Base-by-base conservation (phyloP, 192 early-diverging fungal species). In the Podila verticillata region DNA sequence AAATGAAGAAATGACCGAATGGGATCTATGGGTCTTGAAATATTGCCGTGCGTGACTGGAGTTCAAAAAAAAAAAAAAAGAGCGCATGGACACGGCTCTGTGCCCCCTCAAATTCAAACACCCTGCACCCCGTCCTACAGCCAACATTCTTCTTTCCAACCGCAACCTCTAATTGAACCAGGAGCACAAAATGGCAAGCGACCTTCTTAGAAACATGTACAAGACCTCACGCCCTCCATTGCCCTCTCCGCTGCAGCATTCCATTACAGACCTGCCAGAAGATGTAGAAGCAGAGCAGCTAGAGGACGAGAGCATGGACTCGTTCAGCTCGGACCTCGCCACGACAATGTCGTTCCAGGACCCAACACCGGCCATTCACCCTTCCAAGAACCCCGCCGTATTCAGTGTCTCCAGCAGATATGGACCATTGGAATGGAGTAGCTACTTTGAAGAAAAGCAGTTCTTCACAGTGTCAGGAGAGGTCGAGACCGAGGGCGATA, bases 361-460 rank as follows among this genome's bases (percentile, higher is more conserved):
- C 58, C 72, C 70, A 0, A 29, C 58, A 19, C 65, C 77, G 9
- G 69, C 77, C 8, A 61, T 80, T 0, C 77, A 80, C 26, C 77
- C 77, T 26, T 80, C 70, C 7, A 79, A 79, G 61, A 36, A 66
- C 44, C 48, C 47, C 7, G 56, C 6, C 17, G 22, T 15, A 35
- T 48, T 32, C 44, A 70, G 51, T 4, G 59, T 48, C 47, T 67
- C 75, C 8, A 56, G 22, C n/a, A 44, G 71, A 7, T 85, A 85
- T 48, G 68, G 64, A 20, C 84, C 90, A 19, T 68, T 89, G 6
- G 58, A 72, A 3, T 92, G 90, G 90, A 48, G 68, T 5, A 65
- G 63, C 9, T 92, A 87, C 72, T 92, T 92, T 85, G 88, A 92
- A 17, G 75, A 81, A 13, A 74, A 74, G n/a, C 61, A 66, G 12